Base-by-base conservation (phyloP, 2,329 filamentous ascomycete species). In the Thielaviopsis euricoi region DNA sequence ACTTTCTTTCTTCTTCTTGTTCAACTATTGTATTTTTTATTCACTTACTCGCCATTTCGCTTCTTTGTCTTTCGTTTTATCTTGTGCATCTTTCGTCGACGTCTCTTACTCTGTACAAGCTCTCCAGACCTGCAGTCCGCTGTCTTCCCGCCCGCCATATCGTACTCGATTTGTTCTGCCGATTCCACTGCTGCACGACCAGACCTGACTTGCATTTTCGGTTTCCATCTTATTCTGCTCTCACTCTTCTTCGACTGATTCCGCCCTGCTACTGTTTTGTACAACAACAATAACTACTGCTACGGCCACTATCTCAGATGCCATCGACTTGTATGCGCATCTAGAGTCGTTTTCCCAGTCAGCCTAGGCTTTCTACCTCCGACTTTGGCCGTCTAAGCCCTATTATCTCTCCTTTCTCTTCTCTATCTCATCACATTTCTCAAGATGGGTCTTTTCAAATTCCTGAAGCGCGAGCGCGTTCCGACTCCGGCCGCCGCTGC, bases 401-500 rank as follows among this genome's bases (percentile, higher is more conserved):
- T 15, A n/a, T 43, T 43, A 12, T 43, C 29, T 43, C 6, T 4
- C n/a, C 37, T 43, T n/a, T 15, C n/a, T 10, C n/a, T 1, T n/a
- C 6, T 2, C 37, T 15, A 10, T n/a, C 37, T 43, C 37, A n/a
- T 43, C 37, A 17, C 2, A 5, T 17, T 15, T 6, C 37, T 43
- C 37, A 43, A 15, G 12, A 60, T 60, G 58, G 58, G 58, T 9
- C 43, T 60, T 6, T 60, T 60, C 55, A 57, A 57, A 22, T 60
- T 60, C 21, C 48, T 60, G 17, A 60, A 57, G 46, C 58, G 58
- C 13, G 58, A 60, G n/a, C 55, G 55, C 7, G 55, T 52, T 17
- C 55, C 55, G 12, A 60, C 58, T 17, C 19, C 58, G 7, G 58
- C 58, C 12, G 55, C 55, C 7, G 58, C 58, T 12, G 58, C 58